Percentiles rank a stretch among this genome's conserved stretches.
phyloP scores from a whole-genome alignment of 768 basidiomycete genomes.

The Baorangia bicolor region DNA sequence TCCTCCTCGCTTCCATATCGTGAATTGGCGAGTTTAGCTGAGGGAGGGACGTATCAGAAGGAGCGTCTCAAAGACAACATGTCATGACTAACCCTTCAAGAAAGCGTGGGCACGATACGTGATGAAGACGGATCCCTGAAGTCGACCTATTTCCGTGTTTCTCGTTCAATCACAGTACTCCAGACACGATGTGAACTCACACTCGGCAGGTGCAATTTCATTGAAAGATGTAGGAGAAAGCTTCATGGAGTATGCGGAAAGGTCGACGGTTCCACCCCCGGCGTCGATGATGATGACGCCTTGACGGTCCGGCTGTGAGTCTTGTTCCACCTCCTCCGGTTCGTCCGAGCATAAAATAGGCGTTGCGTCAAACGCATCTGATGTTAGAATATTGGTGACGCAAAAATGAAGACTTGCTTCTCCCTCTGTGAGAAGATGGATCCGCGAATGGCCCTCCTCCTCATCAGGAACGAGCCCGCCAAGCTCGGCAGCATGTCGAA shows the following conservation, averaged over 20 bases:
- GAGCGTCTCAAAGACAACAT: background rate
- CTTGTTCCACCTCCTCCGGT: constrained; percentile 11
- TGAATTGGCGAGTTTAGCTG: constrained; percentile 32
- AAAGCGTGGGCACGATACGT: constrained; percentile 32
- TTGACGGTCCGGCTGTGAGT: constrained; percentile 19
- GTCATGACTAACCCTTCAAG: constrained; percentile 32
- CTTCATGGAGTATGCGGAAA: constrained; percentile 41
- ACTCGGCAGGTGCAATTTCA: constrained; percentile 36
- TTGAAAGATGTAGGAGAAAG: constrained; percentile 38
- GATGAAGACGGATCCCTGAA: constrained; percentile 40
- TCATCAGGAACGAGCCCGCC: constrained; percentile 50
- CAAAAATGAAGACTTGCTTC: constrained; percentile 57
- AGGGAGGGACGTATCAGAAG: background rate
- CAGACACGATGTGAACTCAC: constrained; percentile 15
- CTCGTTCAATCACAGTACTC: background rate
- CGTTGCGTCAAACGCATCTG: constrained; percentile 20
- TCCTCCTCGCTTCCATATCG: constrained; percentile 29
- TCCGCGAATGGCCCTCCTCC: constrained; percentile 35
- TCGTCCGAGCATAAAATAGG: constrained; percentile 19
- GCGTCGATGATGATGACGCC: constrained; percentile 49
- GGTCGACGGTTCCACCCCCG: constrained; percentile 43
- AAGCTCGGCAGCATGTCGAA: constrained; percentile 48
- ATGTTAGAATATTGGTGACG: constrained; percentile 43
- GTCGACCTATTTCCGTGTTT: constrained; percentile 28
- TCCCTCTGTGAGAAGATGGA: constrained; percentile 60